phyloP scores from a whole-genome alignment of 805 yeast genomes.

The Candida lessepsii region DNA sequence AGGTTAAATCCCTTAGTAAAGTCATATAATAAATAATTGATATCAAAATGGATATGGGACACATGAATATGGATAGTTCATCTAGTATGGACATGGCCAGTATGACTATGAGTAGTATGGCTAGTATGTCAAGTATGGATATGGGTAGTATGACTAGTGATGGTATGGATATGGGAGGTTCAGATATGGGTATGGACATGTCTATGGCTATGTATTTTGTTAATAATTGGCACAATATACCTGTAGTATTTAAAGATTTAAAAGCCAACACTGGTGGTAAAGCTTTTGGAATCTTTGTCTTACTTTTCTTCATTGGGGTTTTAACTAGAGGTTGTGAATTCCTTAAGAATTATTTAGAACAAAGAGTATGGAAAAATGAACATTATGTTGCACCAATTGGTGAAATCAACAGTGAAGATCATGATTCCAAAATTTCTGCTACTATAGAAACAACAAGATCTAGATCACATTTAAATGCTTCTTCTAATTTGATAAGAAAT shows the following conservation, averaged over 20 bases:
- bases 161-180: no score
- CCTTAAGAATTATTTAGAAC: slow-evolving; percentile 62
- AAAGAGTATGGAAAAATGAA: slow-evolving; percentile 56
- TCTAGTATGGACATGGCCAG: slow-evolving; percentile 1
- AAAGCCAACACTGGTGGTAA: slow-evolving; percentile 54
- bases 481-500: slow-evolving; percentile 40
- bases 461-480: slow-evolving; percentile 2
- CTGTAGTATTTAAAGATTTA: slow-evolving; percentile 60
- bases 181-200: slow-evolving; percentile 17
- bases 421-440: neutral
- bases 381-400: slow-evolving; percentile 15
- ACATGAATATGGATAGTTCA: neutral
- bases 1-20: no score
- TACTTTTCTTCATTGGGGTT: slow-evolving; percentile 58
- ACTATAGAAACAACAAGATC: neutral
- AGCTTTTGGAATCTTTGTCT: slow-evolving; percentile 72
- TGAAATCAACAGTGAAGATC: slow-evolving; percentile 5
- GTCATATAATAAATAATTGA: no score
- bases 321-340: slow-evolving; percentile 60
- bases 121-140: slow-evolving; percentile 3
- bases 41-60: no score
- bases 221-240: slow-evolving; percentile 48
- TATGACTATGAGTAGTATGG: slow-evolving; percentile 4
- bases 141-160: slow-evolving; percentile 6
- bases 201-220: slow-evolving; percentile 61